These are phyloP conservation scores for Chrysosporium keratinophilum DNA, from an alignment of 2,329 filamentous ascomycete genomes.

Conservation along the genomic window DNA sequence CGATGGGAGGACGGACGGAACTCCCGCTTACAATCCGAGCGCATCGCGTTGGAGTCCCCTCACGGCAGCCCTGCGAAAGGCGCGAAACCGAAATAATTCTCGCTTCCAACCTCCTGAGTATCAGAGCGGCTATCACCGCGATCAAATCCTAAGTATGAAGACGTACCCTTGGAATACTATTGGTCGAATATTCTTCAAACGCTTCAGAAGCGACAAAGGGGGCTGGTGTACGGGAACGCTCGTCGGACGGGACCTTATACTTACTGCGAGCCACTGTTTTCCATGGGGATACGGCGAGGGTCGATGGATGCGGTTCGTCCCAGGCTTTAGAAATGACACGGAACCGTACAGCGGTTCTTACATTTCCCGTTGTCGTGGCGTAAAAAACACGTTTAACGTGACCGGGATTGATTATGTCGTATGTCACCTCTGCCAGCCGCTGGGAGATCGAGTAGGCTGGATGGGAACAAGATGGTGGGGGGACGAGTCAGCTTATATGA, in stretches of 20 bases:
- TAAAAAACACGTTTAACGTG: constrained; percentile 20
- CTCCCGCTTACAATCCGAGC: constrained; percentile 13
- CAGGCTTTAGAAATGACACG: constrained; percentile 16
- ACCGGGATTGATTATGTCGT: constrained; percentile 21
- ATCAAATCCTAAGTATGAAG: constrained; percentile 15
- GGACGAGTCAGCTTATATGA: constrained; percentile 14
- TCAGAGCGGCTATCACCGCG: constrained; percentile 12
- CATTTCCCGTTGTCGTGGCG: constrained; percentile 19
- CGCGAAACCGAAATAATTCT: constrained; percentile 7
- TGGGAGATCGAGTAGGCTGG: constrained; percentile 20
- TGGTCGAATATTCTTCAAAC: constrained; percentile 17
- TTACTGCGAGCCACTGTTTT: constrained; percentile 21
- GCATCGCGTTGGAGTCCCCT: neutral
- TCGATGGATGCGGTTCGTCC: constrained; percentile 20
- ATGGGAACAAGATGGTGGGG: constrained; percentile 21
- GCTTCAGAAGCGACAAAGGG: constrained; percentile 17
- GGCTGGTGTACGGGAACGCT: constrained; percentile 21
- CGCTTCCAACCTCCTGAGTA: constrained; percentile 7
- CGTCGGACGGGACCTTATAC: constrained; percentile 18
- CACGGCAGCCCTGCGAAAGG: neutral
- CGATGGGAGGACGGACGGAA: constrained; percentile 14
- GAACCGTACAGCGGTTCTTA: constrained; percentile 20
- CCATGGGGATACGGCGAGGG: constrained; percentile 18
- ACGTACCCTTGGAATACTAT: constrained; percentile 20
- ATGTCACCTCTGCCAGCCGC: constrained; percentile 19